phyloP scores from a whole-genome alignment of 139 green algal genomes.

The Chlorella sp. region DNA sequence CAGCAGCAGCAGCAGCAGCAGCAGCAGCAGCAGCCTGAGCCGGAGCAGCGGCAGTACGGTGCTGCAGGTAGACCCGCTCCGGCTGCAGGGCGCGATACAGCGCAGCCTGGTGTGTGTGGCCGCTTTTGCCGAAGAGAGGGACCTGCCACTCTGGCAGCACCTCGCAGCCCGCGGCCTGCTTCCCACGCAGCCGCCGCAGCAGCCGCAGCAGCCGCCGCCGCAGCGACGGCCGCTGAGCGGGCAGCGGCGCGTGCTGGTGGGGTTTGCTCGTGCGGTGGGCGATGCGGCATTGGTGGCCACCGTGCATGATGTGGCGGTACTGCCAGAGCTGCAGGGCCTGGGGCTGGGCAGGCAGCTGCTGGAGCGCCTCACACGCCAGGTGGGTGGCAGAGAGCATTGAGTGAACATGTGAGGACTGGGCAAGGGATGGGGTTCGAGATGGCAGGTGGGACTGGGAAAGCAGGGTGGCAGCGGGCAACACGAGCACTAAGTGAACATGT shows the following conservation, averaged over 20 bases:
- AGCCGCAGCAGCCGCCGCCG: background rate
- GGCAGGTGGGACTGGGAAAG: too few relatives aligned
- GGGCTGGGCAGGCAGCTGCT: constrained; percentile 42
- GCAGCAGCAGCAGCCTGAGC: background rate
- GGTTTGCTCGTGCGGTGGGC: constrained; percentile 49
- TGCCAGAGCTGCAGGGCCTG: constrained; percentile 32
- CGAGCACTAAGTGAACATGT: too few relatives aligned
- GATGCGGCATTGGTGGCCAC: constrained; percentile 48
- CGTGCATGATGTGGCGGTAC: constrained; percentile 44
- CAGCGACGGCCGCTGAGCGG: background rate
- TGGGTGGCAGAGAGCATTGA: too few relatives aligned
- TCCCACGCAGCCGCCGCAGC: background rate
- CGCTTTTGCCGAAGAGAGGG: background rate
- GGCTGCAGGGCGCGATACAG: constrained; percentile 21
- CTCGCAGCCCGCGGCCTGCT: background rate
- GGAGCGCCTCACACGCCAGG: constrained; percentile 11
- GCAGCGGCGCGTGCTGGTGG: constrained; percentile 30
- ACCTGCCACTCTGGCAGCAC: constrained; percentile 16
- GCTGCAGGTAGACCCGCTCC: background rate
- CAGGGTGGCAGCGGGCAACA: too few relatives aligned
- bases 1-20: background rate
- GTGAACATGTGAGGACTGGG: background rate
- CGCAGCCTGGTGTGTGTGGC: constrained; percentile 32
- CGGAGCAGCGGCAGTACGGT: background rate
- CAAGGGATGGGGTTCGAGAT: too few relatives aligned